Evolutionary conservation across 768 basidiomycete species (phyloP).

Genomic region (Lactarius akahatsu): DNA sequence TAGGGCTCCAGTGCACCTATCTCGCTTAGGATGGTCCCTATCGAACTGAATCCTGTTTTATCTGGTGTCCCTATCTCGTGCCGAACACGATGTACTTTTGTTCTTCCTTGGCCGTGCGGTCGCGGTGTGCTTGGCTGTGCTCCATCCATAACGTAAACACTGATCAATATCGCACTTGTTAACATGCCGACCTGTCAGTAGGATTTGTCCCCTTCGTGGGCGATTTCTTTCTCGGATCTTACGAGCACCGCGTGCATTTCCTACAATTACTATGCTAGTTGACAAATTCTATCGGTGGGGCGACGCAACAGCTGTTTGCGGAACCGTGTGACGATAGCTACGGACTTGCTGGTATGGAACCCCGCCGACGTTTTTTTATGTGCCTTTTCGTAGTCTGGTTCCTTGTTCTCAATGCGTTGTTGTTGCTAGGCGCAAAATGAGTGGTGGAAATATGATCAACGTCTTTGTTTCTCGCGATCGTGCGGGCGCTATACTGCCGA

Average conservation of each 20-base stretch:
- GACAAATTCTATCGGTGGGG: conserved; percentile 16
- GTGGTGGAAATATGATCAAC: conserved; percentile 6
- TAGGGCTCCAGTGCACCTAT: not conserved
- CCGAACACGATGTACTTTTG: not conserved
- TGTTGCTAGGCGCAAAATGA: conserved; percentile 16
- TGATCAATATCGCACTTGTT: conserved; percentile 22
- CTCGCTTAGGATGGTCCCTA: not conserved
- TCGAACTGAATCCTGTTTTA: not conserved
- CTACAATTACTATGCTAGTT: conserved; percentile 12
- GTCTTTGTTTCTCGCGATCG: not conserved
- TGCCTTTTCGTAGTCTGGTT: conserved; percentile 9
- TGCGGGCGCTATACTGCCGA: conserved; percentile 10
- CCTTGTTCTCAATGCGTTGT: conserved; percentile 6
- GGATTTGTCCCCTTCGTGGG: conserved; percentile 8
- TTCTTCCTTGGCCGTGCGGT: not conserved
- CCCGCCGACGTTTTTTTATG: conserved; percentile 2
- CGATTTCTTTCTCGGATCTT: conserved; percentile 18
- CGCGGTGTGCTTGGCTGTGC: conserved; percentile 6
- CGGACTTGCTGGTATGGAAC: conserved; percentile 9
- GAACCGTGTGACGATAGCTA: not conserved
- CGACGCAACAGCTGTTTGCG: not conserved
- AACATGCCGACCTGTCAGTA: conserved; percentile 13
- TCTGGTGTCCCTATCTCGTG: conserved; percentile 20
- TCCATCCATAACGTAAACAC: conserved; percentile 17
- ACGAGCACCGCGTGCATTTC: conserved; percentile 15